Percentiles rank a stretch among this genome's conserved stretches.
Conservation (phyloP, 2,329 filamentous ascomycete species). For the Helotiales sp. region DNA sequence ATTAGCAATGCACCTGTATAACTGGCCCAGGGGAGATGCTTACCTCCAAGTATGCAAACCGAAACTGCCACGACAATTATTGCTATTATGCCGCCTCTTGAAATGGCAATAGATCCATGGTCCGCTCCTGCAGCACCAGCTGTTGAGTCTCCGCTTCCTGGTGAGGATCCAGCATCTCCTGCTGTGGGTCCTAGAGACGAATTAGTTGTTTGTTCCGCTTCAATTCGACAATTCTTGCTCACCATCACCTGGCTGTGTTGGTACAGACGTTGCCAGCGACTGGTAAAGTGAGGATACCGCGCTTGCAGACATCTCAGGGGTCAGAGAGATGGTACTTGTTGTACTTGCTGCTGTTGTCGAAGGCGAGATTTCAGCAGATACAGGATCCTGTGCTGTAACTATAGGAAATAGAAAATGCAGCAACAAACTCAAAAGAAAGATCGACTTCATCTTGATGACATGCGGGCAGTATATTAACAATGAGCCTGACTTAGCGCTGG, state of each 20-base stretch:
- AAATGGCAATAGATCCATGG: conserved; percentile 65
- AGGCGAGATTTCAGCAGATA: conserved; percentile 21
- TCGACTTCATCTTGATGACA: conserved; percentile 34
- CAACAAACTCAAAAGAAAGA: conserved; percentile 36
- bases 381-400: conserved; percentile 35
- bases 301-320: conserved; percentile 43
- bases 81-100: conserved; percentile 71
- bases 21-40: conserved; percentile 38
- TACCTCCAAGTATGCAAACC: conserved; percentile 73
- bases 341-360: conserved; percentile 28
- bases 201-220: conserved; percentile 9
- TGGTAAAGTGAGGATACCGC: conserved; percentile 40
- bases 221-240: neutral
- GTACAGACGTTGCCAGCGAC: conserved; percentile 38
- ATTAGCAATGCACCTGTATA: neutral
- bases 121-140: conserved; percentile 70
- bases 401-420: conserved; percentile 33
- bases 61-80: conserved; percentile 74
- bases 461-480: conserved; percentile 26
- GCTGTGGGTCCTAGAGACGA: conserved; percentile 29
- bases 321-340: conserved; percentile 33
- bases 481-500: conserved; percentile 20
- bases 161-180: conserved; percentile 43
- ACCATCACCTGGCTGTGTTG: conserved; percentile 39
- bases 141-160: conserved; percentile 53